These are phyloP conservation scores for Penicillium glabrum DNA, from an alignment of 2,329 filamentous ascomycete genomes.

Conservation along the genomic window DNA sequence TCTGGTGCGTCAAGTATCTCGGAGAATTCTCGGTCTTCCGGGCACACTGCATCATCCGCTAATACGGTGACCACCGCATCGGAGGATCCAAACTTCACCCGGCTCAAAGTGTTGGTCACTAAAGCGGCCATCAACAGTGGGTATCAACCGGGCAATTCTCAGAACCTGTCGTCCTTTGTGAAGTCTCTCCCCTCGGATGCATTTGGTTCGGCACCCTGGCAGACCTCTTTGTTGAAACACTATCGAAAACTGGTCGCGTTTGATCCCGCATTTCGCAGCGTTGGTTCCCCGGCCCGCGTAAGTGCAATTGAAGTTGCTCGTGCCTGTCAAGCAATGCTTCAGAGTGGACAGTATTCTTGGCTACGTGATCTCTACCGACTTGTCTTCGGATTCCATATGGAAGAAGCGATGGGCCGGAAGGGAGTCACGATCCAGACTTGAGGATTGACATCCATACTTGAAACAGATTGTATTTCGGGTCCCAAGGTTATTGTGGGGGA, in stretches of 20 bases:
- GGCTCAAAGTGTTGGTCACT: slow-evolving; percentile 75
- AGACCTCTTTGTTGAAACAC: slow-evolving; percentile 69
- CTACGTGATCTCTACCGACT: slow-evolving; percentile 77
- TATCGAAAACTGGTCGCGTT: slow-evolving; percentile 78
- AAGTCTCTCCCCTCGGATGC: slow-evolving; percentile 72
- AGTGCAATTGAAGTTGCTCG: slow-evolving; percentile 73
- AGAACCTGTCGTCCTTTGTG: slow-evolving; percentile 71
- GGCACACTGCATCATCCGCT: slow-evolving; percentile 47
- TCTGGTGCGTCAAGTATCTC: slow-evolving; percentile 78
- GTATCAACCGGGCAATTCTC: slow-evolving; percentile 62
- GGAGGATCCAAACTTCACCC: slow-evolving; percentile 75
- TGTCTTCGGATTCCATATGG: slow-evolving; percentile 80
- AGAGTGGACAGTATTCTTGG: slow-evolving; percentile 73
- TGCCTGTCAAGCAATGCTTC: slow-evolving; percentile 73
- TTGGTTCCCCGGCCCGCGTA: slow-evolving; percentile 34
- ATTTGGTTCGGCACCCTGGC: slow-evolving; percentile 72
- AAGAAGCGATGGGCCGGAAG: slow-evolving; percentile 71
- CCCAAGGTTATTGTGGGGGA: not conserved
- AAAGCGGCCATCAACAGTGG: slow-evolving; percentile 85
- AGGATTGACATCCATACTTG: not conserved
- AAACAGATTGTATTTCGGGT: not conserved
- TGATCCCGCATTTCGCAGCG: slow-evolving; percentile 64
- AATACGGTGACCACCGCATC: slow-evolving; percentile 44
- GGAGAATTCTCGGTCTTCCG: slow-evolving; percentile 69
- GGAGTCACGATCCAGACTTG: slow-evolving; percentile 49